Base-by-base conservation (phyloP, 192 early-diverging fungal species). In the Oehlia diaphana region DNA sequence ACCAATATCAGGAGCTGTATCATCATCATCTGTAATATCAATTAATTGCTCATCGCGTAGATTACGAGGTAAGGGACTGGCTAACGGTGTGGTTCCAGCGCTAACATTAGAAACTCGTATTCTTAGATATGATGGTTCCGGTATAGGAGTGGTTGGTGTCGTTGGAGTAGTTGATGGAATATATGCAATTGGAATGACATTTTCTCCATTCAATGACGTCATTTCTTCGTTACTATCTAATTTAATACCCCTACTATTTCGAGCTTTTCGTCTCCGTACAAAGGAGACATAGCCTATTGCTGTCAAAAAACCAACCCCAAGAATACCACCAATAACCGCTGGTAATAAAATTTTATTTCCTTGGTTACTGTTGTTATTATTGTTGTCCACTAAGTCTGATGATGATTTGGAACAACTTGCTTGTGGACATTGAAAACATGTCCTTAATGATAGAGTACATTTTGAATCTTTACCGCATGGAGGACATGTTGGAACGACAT, bases 121-220 rank as follows among this genome's bases (percentile, higher is more conserved):
- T 75, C 50, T n/a, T 35, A 2, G 21, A 75, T 63, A 50, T 31
- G 61, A 13, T 47, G 71, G 39, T 49, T 26, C 42, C n/a, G 71
- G 71, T 33, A 16, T 26, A 47, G 71, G 71, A 1, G 71, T 73
- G 23, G 71, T 39, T 35, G 70, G n/a, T 37, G 23, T 62, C n/a
- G 50, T 9, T 23, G 75, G 31, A 23, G 12, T 23, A 14, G 76
- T 21, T 33, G 76, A 37, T 68, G 76, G 76, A 31, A 78, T 78
- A 47, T 78, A 78, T 50, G 76, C 76, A 50, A 78, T 78, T 31
- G 76, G 76, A 68, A 78, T 78, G 23, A 78, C 76, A 49, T 78
- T 78, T 63, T 63, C 74, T 10, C 23, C n/a, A 53, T 58, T n/a
- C 19, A 68, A 4, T 53, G 65, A 68, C n/a, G n/a, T 68, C 37